Conservation (phyloP, 352 stramenopile genomes). For the Plasmopara muralis region DNA sequence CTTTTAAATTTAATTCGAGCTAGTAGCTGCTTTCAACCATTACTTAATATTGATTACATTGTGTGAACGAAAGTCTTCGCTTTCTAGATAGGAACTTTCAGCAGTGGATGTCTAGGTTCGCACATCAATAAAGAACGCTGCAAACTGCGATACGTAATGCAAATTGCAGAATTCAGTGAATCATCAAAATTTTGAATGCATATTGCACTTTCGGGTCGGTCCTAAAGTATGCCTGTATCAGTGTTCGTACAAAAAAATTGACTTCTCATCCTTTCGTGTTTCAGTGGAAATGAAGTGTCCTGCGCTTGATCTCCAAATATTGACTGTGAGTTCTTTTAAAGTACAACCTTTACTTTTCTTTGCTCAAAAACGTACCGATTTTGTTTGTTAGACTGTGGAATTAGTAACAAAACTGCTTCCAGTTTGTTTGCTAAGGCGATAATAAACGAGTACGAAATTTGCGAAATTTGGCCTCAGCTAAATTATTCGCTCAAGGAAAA, state of each 20-base stretch:
- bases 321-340: neutral
- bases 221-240: conserved; percentile 70
- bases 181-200: conserved; percentile 89
- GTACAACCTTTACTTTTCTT: neutral
- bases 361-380: neutral
- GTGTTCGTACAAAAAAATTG: conserved; percentile 18
- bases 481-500: too few species aligned
- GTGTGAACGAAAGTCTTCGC: conserved; percentile 40
- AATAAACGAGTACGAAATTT: too few species aligned
- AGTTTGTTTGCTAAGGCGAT: too few species aligned
- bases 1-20: conserved; percentile 5
- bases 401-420: too few species aligned
- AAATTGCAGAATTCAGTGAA: conserved; percentile 87
- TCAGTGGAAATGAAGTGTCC: neutral
- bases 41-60: conserved; percentile 16
- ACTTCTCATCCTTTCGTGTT: conserved; percentile 15
- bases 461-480: too few species aligned
- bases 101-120: conserved; percentile 54
- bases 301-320: neutral
- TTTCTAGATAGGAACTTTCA: conserved; percentile 52
- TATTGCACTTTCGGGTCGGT: conserved; percentile 78
- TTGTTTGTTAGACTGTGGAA: neutral
- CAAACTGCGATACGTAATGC: conserved; percentile 86
- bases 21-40: conserved; percentile 30
- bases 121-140: conserved; percentile 89